Evolutionary conservation across 805 yeast species (phyloP).

Genomic region (Hanseniaspora meyeri): DNA sequence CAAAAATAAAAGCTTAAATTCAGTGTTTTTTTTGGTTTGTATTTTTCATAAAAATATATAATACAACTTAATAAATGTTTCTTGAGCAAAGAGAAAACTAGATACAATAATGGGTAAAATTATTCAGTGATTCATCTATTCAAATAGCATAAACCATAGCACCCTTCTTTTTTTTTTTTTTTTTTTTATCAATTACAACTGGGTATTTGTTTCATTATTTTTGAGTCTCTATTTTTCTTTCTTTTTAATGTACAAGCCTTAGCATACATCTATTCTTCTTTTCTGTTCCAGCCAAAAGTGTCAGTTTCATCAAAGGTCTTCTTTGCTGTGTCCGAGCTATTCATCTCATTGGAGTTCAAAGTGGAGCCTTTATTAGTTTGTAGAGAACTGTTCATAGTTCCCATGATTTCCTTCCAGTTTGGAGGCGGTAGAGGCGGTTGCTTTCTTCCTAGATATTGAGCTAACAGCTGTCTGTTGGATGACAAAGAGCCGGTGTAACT

Average conservation of each 20-base stretch:
- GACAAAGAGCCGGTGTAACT: neutral
- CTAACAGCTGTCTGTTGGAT: conserved; percentile 5
- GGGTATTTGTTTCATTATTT: neutral
- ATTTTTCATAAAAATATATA: too few species aligned
- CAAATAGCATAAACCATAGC: neutral
- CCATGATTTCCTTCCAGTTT: neutral
- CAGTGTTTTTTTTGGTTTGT: too few species aligned
- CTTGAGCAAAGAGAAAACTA: neutral
- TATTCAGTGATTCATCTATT: neutral
- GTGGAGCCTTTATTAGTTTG: conserved; percentile 11
- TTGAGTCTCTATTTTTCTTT: neutral
- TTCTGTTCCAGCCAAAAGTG: conserved; percentile 14
- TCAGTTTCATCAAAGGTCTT: conserved; percentile 10
- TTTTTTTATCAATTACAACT: neutral
- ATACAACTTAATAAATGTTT: neutral
- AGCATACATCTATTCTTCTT: conserved; percentile 2
- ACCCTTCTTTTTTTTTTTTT: neutral
- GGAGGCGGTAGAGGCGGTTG: conserved; percentile 12
- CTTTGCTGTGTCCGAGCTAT: neutral
- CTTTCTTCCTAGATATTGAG: conserved; percentile 11
- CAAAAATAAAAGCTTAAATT: neutral
- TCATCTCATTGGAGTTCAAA: neutral
- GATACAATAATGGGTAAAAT: neutral
- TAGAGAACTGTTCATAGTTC: conserved; percentile 8
- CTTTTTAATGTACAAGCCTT: neutral